Evolutionary conservation across 2,329 filamentous ascomycete genomes (phyloP).

Genomic region (Cercospora zeina): DNA sequence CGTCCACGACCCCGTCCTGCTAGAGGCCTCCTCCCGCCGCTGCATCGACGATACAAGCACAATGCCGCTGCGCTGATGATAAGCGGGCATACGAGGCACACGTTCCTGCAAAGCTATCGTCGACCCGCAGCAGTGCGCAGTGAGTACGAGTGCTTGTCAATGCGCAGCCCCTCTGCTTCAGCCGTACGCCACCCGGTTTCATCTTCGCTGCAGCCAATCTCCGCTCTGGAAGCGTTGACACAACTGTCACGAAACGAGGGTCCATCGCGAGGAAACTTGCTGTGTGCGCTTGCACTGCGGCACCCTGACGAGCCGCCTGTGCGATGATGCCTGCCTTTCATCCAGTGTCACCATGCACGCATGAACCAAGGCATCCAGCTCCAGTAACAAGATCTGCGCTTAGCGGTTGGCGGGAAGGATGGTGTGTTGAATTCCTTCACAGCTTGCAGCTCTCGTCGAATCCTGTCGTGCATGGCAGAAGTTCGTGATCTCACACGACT

Average conservation of each 20-base stretch:
- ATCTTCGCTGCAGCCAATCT: constrained; percentile 13
- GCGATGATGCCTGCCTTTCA: constrained; percentile 9
- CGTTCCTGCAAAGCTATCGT: constrained; percentile 7
- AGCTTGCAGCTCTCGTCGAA: not conserved
- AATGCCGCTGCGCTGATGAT: not conserved
- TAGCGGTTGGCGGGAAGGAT: not conserved
- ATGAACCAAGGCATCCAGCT: not conserved
- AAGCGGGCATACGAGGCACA: constrained; percentile 1
- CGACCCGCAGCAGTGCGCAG: constrained; percentile 8
- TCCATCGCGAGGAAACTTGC: not conserved
- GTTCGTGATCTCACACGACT: too few relatives aligned
- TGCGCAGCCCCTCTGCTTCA: not conserved
- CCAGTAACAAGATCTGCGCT: constrained; percentile 1
- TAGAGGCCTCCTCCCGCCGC: too few relatives aligned
- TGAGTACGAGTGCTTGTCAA: not conserved
- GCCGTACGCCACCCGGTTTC: constrained; percentile 6
- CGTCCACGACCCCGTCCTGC: not conserved
- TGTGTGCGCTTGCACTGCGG: constrained; percentile 8
- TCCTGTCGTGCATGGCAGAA: not conserved
- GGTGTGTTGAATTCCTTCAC: not conserved
- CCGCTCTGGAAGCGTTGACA: not conserved
- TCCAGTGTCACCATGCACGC: not conserved
- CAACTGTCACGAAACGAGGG: not conserved
- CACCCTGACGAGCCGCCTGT: constrained; percentile 9
- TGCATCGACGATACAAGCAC: constrained; percentile 4